Evolutionary conservation across 2,329 filamentous ascomycete genomes (phyloP), one percentile per base, ranked within the genome.

Genomic region (Nigrospora oryzae): DNA sequence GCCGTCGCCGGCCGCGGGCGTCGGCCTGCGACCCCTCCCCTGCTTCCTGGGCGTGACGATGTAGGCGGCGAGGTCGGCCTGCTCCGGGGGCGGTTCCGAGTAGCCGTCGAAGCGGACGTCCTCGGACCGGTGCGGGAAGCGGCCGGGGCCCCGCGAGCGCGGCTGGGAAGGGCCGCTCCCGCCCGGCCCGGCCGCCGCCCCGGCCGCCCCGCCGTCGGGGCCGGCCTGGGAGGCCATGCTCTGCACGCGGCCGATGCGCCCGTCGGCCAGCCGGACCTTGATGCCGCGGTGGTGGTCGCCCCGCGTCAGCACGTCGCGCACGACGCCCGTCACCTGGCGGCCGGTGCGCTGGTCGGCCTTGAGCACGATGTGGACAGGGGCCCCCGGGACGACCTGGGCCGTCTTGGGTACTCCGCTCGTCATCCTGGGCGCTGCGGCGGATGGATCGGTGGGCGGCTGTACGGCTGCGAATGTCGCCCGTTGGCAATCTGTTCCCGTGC

Each of bases 341-440:
- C 86, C 86, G 0, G 84, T 89, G 1, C 76, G 77, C 59, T 91
- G 86, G 62, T 91, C 86, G 49, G 75, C 71, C 56, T 91, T 91
- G 31, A 89, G 71, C 1, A 90, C 71, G 45, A 91, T 86, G 40
- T 81, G 84, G 43, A 90, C 86, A 4, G 58, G 50, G 4, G 81
- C 77, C 33, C 84, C 85, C 0, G 74, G 71, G 5, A 75, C 51
- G 30, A 87, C 80, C 50, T 80, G 64, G 11, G 58, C 57, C n/a
- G 60, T 62, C 5, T 61, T 71, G 1, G 75, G 75, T 11, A 79
- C 70, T 12, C 32, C 14, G 39, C 34, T 37, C 42, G 51, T 46
- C 30, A 38, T 45, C 23, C 23, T 28, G 10, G 5, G 23, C 10
- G 23, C 5, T 28, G 5, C 23, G 23, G 23, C 23, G 10, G 10